phyloP scores from a whole-genome alignment of 108 stramenopile species.

The Seminavis robusta region DNA sequence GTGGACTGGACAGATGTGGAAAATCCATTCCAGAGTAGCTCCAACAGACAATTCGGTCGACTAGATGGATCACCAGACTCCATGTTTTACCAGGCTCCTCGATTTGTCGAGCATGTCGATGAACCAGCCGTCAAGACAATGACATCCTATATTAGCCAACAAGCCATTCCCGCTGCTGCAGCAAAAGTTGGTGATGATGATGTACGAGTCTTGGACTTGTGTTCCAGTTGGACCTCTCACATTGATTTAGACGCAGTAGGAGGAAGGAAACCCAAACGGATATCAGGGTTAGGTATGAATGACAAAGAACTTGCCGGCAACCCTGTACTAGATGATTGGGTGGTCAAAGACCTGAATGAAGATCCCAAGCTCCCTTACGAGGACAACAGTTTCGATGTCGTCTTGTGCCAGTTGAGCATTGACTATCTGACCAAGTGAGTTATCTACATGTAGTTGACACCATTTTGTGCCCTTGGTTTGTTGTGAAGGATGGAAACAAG shows the following conservation, averaged over 20 bases:
- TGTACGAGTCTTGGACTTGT: conserved; percentile 64
- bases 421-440: conserved; percentile 87
- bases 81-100: conserved; percentile 67
- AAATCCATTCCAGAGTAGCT: conserved; percentile 44
- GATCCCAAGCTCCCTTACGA: conserved; percentile 78
- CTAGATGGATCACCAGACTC: conserved; percentile 65
- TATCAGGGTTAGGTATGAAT: conserved; percentile 85
- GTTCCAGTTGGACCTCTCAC: conserved; percentile 88
- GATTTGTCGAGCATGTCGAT: conserved; percentile 87
- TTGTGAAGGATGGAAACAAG: no score
- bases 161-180: conserved; percentile 1
- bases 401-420: conserved; percentile 89
- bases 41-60: conserved; percentile 36
- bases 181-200: no score
- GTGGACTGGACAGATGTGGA: conserved; percentile 58
- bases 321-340: conserved; percentile 58
- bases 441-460: no score
- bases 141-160: conserved; percentile 60
- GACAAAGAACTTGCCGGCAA: conserved; percentile 70
- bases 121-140: conserved; percentile 66
- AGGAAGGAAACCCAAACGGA: conserved; percentile 26
- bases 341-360: conserved; percentile 71
- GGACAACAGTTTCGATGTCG: conserved; percentile 76
- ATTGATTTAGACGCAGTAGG: no score
- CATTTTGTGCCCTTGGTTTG: no score